Conservation (phyloP, 306 rosid genomes). For the Gastrolobium villosum region DNA sequence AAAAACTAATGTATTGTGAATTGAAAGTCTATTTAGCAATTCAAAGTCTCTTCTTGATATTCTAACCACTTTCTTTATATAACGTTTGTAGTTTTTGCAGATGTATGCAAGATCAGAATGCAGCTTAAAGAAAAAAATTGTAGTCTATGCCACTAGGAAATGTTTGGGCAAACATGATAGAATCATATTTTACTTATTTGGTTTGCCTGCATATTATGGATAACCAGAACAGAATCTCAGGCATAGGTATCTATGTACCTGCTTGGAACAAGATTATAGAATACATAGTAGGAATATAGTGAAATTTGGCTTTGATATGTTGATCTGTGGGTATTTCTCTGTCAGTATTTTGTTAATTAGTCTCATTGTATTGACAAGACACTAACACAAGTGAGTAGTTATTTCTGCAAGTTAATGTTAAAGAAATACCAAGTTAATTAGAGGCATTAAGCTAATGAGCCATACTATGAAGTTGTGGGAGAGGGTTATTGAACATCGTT, state of each 20-base stretch:
- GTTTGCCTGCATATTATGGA: constrained; percentile 34
- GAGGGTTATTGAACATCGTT: too few species aligned
- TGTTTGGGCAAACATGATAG: background rate
- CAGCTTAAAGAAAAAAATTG: background rate
- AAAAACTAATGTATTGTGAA: too few species aligned
- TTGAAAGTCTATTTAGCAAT: too few species aligned
- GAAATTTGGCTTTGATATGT: constrained; percentile 27
- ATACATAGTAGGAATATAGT: constrained; percentile 38
- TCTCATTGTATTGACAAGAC: constrained; percentile 12
- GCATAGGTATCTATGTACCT: constrained; percentile 32
- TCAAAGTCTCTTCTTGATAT: constrained; percentile 18
- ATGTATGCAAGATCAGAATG: constrained; percentile 35
- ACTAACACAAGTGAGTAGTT: constrained; percentile 26
- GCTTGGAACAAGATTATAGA: constrained; percentile 21
- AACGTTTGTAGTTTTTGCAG: constrained; percentile 46
- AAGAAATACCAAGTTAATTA: too few species aligned
- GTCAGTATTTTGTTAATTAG: constrained; percentile 39
- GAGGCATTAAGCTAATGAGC: too few species aligned
- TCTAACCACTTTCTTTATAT: constrained; percentile 14
- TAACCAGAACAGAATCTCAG: constrained; percentile 28
- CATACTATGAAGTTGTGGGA: too few species aligned
- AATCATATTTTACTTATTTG: constrained; percentile 34
- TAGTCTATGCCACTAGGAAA: too few species aligned
- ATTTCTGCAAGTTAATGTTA: background rate
- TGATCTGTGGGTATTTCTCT: background rate